These are phyloP conservation scores for Silene uniflora DNA, from an alignment of 148 eudicot species.

Conservation along the genomic window DNA sequence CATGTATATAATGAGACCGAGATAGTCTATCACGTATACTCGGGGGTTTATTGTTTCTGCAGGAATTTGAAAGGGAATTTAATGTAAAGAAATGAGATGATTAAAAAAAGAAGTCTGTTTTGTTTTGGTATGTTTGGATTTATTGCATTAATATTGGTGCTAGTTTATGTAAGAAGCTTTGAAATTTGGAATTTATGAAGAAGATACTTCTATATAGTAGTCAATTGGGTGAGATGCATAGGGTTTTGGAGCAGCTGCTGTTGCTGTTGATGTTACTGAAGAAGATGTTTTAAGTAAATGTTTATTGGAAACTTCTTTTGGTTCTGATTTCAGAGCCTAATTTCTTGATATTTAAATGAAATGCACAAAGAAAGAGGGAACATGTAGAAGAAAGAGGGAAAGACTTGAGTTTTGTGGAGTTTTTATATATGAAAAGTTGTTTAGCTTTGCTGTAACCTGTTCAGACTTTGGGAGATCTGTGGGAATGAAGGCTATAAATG, in stretches of 20 bases:
- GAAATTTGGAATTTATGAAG: slow-evolving; percentile 21
- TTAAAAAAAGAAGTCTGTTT: neutral
- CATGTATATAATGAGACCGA: neutral
- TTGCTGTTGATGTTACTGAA: too few relatives aligned
- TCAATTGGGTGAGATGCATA: slow-evolving; percentile 16
- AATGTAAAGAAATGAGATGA: slow-evolving; percentile 6
- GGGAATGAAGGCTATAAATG: neutral
- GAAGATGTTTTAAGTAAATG: neutral
- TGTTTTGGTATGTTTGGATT: slow-evolving; percentile 24
- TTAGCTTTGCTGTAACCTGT: slow-evolving; percentile 3
- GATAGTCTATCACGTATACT: too few relatives aligned
- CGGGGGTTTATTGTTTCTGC: neutral
- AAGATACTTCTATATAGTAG: slow-evolving; percentile 9
- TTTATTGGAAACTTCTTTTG: slow-evolving; percentile 45
- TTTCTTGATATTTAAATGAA: slow-evolving; percentile 26
- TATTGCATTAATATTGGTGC: slow-evolving; percentile 21
- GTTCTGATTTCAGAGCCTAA: slow-evolving; percentile 61
- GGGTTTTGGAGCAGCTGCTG: slow-evolving; percentile 23
- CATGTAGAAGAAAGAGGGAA: neutral
- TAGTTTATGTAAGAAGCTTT: neutral
- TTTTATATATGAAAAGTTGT: neutral
- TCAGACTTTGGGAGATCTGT: neutral
- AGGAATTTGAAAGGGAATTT: slow-evolving; percentile 15
- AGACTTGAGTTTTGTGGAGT: neutral
- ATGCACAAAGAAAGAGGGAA: slow-evolving; percentile 26